A percentile compares a stretch with the other conserved stretches of the same genome.
These are phyloP conservation scores for Colletotrichum lentis DNA, from an alignment of 2,329 filamentous ascomycete species.

Conservation along the genomic window DNA sequence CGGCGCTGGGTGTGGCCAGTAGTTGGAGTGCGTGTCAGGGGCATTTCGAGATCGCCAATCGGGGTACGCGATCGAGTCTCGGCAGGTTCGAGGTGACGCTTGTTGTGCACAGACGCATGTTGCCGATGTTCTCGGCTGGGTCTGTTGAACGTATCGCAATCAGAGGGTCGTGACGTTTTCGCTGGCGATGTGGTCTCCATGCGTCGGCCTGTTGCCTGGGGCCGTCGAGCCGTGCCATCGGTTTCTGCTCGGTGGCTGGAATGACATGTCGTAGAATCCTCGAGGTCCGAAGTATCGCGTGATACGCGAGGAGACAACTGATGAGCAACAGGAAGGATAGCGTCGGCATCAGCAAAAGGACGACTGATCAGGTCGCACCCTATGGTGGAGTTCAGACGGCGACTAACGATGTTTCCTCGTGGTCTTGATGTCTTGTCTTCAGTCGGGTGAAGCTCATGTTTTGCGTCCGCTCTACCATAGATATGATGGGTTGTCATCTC, in stretches of 20 bases:
- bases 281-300: neutral
- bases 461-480: neutral
- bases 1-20: neutral
- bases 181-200: neutral
- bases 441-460: neutral
- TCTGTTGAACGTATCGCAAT: neutral
- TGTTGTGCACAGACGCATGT: neutral
- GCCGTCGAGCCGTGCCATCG: neutral
- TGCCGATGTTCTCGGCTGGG: neutral
- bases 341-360: constrained; percentile 26
- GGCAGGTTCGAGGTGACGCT: neutral
- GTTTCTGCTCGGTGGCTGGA: too few species aligned
- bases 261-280: neutral
- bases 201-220: neutral
- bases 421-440: neutral
- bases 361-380: neutral
- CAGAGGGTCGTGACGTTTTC: neutral
- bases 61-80: neutral
- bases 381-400: neutral
- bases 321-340: neutral
- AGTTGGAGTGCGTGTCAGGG: neutral
- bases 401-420: neutral
- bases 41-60: constrained; percentile 25
- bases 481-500: neutral
- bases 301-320: neutral